Evolutionary conservation across 768 basidiomycete species (phyloP), one percentile per base, ranked within the genome.

Genomic region (Chiua virens): DNA sequence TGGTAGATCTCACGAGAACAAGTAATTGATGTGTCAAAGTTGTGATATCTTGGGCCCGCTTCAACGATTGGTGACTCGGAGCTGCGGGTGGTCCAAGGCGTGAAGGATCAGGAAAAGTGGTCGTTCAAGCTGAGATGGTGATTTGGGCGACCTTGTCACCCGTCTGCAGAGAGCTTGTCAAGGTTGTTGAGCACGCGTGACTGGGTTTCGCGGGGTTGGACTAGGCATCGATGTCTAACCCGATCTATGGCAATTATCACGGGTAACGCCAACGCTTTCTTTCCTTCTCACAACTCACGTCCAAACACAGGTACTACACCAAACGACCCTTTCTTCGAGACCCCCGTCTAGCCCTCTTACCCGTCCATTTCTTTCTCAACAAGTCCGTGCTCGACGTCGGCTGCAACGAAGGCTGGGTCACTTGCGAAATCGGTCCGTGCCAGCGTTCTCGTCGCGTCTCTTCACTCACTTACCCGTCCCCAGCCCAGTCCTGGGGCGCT

Each of bases 321-420:
- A 90, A 88, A 68, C 79, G 89, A 6, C 84, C 82, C 0, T 75
- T 72, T 20, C 60, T 74, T 1, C 69, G 69, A 30, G 89, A 94
- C 64, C 77, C 80, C 0, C 80, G 93, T 15, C 75, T 96, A 3
- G 73, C 77, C 1, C 69, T 85, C 17, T 70, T 96, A 2, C 84
- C 85, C 0, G 36, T 66, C 4, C 57, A 67, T 2, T 71, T 87
- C 30, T 84, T 93, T 58, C 23, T 52, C 4, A 77, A 68, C 14
- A 79, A 80, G 51, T 71, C 74, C 42, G 85, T 94, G 3, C 76
- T 96, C 11, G 92, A 96, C 67, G 71, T 95, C 0, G 92, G 92
- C 1, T 91, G 89, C 64, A 96, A 95, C 65, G 85, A 90, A 61
- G 92, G 92, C 8, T 82, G 79, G 77, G 84, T 95, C 32, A 86